These are phyloP conservation scores for Ganoderma resinaceum DNA, from an alignment of 1,284 basidiomycete genomes.

Conservation along the genomic window DNA sequence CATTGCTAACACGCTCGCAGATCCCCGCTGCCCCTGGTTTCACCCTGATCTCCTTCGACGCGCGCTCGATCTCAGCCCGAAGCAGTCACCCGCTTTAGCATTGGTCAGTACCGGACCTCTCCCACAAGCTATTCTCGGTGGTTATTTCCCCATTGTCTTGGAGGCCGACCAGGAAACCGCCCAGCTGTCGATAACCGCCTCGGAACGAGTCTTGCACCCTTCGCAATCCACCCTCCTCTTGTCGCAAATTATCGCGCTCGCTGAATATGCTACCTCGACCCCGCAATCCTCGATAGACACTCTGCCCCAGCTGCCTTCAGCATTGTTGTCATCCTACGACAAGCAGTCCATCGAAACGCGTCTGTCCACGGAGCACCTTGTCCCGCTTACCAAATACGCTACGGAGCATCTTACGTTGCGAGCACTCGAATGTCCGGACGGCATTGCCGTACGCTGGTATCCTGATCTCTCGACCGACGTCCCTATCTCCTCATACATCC, in stretches of 20 bases:
- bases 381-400: conserved; percentile 41
- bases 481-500: conserved; percentile 29
- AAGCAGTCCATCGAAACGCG: conserved; percentile 38
- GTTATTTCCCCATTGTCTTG: conserved; percentile 19
- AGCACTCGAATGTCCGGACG: conserved; percentile 40
- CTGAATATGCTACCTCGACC: conserved; percentile 19
- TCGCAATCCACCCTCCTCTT: conserved; percentile 36
- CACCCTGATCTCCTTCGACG: conserved; percentile 21
- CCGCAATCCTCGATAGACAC: conserved; percentile 26
- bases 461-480: conserved; percentile 42
- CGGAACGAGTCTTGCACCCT: conserved; percentile 32
- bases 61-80: conserved; percentile 28
- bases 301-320: conserved; percentile 37
- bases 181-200: conserved; percentile 31
- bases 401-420: conserved; percentile 47
- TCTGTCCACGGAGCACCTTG: conserved; percentile 34
- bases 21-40: conserved; percentile 22
- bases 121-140: conserved; percentile 10
- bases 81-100: conserved; percentile 31
- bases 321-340: conserved; percentile 45
- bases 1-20: conserved; percentile 33
- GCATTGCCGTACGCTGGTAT: conserved; percentile 50
- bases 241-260: conserved; percentile 37
- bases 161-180: conserved; percentile 20
- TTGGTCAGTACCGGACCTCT: conserved; percentile 16